phyloP scores from a whole-genome alignment of 2,329 filamentous ascomycete species.

The Colletotrichum musae region DNA sequence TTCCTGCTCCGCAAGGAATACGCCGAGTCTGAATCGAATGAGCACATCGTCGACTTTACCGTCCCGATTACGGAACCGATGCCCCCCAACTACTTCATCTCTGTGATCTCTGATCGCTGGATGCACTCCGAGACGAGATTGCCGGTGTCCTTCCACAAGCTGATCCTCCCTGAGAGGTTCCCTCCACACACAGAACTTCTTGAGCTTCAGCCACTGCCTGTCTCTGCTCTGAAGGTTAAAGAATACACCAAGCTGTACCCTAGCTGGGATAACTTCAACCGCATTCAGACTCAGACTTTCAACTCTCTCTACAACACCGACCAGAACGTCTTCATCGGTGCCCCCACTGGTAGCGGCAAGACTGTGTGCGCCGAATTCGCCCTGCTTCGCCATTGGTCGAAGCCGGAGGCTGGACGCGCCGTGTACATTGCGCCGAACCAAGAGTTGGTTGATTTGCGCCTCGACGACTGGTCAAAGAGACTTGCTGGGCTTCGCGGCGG shows the following conservation, averaged over 20 bases:
- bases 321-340: constrained; percentile 93
- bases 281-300: constrained; percentile 97
- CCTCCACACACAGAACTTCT: constrained; percentile 93
- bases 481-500: constrained; percentile 81
- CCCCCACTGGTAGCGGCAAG: constrained; percentile 96
- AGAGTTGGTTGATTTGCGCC: constrained; percentile 86
- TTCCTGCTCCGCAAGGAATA: constrained; percentile 94
- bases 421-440: constrained; percentile 97
- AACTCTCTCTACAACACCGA: constrained; percentile 92
- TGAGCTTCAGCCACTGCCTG: constrained; percentile 91
- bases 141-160: constrained; percentile 93
- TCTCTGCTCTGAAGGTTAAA: constrained; percentile 87
- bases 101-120: constrained; percentile 94
- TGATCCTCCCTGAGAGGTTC: constrained; percentile 95
- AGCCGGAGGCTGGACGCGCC: constrained; percentile 77
- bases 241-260: constrained; percentile 88
- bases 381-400: constrained; percentile 88
- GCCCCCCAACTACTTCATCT: constrained; percentile 99
- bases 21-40: constrained; percentile 86
- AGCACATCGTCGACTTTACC: constrained; percentile 96
- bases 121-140: constrained; percentile 98
- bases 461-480: constrained; percentile 88
- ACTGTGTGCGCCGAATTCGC: constrained; percentile 97
- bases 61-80: constrained; percentile 97
- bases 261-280: constrained; percentile 91